Evolutionary conservation across 345 rosid species (phyloP).

Genomic region (Heritiera fomes): DNA sequence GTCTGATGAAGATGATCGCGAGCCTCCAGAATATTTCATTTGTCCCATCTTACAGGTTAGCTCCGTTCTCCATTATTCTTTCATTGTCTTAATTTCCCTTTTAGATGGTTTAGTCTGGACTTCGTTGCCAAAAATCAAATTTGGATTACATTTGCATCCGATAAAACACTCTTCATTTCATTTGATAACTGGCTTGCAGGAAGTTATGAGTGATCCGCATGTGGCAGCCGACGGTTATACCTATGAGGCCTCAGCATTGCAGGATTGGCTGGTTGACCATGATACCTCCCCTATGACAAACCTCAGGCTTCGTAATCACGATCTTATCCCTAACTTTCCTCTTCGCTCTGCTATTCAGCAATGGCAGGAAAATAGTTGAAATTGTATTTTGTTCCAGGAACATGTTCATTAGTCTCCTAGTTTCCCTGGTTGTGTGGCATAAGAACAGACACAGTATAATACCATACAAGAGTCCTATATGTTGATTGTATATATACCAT

Average conservation of each 20-base stretch:
- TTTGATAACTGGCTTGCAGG: slow-evolving; percentile 46
- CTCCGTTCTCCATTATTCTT: neutral
- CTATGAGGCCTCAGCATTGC: slow-evolving; percentile 63
- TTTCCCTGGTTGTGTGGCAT: neutral
- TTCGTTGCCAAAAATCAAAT: neutral
- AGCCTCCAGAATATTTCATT: slow-evolving; percentile 27
- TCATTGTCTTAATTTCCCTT: neutral
- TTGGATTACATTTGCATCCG: neutral
- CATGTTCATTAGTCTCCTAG: neutral
- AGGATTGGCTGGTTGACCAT: slow-evolving; percentile 65
- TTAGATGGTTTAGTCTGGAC: neutral
- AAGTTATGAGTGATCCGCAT: slow-evolving; percentile 68
- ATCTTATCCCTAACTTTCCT: slow-evolving; percentile 62
- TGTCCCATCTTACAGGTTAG: slow-evolving; percentile 34
- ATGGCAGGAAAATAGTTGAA: slow-evolving; percentile 42
- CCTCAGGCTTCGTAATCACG: slow-evolving; percentile 39
- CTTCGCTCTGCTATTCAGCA: slow-evolving; percentile 74
- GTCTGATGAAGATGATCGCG: slow-evolving; percentile 7
- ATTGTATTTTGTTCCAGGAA: neutral
- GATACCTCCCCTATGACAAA: slow-evolving; percentile 74
- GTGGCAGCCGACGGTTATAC: slow-evolving; percentile 87
- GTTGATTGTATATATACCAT: neutral
- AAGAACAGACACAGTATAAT: too few species aligned
- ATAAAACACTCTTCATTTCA: neutral
- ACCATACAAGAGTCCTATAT: too few species aligned